Percentiles rank a stretch among this genome's conserved stretches.
Evolutionary conservation across 2,329 filamentous ascomycete genomes (phyloP).

Genomic region (Pyricularia sp.): DNA sequence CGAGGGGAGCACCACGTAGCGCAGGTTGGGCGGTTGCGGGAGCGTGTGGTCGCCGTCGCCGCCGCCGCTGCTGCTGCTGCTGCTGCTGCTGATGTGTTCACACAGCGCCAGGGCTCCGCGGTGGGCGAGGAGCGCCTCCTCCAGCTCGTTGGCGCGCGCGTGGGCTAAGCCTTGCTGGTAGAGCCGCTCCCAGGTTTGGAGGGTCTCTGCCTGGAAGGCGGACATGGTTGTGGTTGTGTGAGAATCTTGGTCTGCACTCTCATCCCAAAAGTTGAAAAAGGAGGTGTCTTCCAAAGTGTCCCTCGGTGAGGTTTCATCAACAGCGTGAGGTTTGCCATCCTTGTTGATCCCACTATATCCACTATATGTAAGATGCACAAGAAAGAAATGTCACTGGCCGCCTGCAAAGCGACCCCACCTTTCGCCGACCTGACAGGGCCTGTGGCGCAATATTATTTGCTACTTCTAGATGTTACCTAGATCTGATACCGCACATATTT

Average conservation of each 20-base stretch:
- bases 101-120: constrained; percentile 16
- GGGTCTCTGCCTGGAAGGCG: constrained; percentile 11
- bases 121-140: constrained; percentile 14
- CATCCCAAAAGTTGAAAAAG: background rate
- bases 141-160: constrained; percentile 12
- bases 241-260: background rate
- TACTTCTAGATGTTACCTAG: background rate
- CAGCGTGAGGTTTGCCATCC: background rate
- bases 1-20: constrained; percentile 13
- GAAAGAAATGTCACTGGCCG: background rate
- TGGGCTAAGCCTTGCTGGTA: constrained; percentile 11
- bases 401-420: background rate
- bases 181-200: constrained; percentile 11
- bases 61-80: background rate
- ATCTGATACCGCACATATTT: background rate
- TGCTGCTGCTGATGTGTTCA: background rate
- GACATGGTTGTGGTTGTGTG: constrained; percentile 10
- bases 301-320: background rate
- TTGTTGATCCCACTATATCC: too few relatives aligned
- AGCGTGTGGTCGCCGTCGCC: constrained; percentile 1
- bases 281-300: background rate
- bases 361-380: too few relatives aligned
- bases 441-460: background rate
- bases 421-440: background rate
- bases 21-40: constrained; percentile 10